These are phyloP conservation scores for Pestalotiopsis sp. DNA, from an alignment of 2,329 filamentous ascomycete species.

Conservation along the genomic window DNA sequence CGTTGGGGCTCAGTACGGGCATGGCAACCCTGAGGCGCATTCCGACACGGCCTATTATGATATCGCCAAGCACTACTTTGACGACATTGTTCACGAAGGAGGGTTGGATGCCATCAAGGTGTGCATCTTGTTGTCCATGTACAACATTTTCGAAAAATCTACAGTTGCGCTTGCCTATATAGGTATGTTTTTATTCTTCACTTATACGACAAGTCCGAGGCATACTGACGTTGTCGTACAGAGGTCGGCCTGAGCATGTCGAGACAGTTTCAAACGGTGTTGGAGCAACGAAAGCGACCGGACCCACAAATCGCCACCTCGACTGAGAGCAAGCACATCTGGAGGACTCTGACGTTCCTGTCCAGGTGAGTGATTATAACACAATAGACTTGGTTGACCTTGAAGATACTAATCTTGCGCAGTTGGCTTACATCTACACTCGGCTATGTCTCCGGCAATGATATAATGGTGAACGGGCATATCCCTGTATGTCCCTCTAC, in stretches of 20 bases:
- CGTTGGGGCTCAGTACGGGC: constrained; percentile 29
- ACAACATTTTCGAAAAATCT: constrained; percentile 31
- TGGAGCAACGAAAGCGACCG: not conserved
- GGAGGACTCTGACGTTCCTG: constrained; percentile 32
- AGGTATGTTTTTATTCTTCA: constrained; percentile 19
- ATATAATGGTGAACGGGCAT: constrained; percentile 20
- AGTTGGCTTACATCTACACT: constrained; percentile 33
- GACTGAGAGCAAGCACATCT: constrained; percentile 20
- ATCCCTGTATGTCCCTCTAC: constrained; percentile 19
- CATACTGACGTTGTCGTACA: constrained; percentile 11
- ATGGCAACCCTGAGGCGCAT: constrained; percentile 16
- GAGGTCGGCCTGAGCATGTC: constrained; percentile 24
- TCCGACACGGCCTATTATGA: constrained; percentile 25
- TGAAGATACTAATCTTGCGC: not conserved
- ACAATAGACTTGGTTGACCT: not conserved
- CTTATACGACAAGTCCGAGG: too few relatives aligned
- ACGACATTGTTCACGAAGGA: constrained; percentile 23
- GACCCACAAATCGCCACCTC: not conserved
- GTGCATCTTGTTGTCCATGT: constrained; percentile 30
- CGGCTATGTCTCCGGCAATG: constrained; percentile 28
- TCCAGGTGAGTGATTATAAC: constrained; percentile 20
- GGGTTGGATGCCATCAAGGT: constrained; percentile 31
- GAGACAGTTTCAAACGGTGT: constrained; percentile 13
- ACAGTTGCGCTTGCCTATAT: constrained; percentile 29
- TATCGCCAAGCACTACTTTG: constrained; percentile 27